phyloP scores from a whole-genome alignment of 1,284 basidiomycete genomes.

The Naganishia liquefaciens region DNA sequence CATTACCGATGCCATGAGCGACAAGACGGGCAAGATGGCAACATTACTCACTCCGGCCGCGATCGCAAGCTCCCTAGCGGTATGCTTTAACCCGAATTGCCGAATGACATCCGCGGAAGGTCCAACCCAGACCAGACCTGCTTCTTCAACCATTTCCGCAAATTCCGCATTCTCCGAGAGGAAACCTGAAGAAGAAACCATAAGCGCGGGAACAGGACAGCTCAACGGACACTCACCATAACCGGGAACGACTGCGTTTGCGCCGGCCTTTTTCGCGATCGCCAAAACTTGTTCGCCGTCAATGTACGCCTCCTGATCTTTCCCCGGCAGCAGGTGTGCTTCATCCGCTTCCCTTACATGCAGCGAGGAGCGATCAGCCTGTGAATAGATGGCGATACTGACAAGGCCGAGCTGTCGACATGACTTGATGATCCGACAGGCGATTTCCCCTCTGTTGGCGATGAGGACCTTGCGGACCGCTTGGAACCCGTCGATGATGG shows the following conservation, averaged over 20 bases:
- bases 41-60: conserved; percentile 55
- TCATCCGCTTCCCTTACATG: conserved; percentile 63
- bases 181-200: conserved; percentile 57
- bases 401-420: conserved; percentile 82
- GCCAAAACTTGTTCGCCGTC: conserved; percentile 37
- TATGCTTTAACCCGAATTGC: conserved; percentile 66
- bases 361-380: conserved; percentile 73
- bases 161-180: conserved; percentile 67
- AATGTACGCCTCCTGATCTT: conserved; percentile 40
- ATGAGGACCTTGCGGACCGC: conserved; percentile 71
- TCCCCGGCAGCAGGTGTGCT: conserved; percentile 45
- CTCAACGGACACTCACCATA: conserved; percentile 36
- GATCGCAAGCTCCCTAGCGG: conserved; percentile 60
- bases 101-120: conserved; percentile 61
- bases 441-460: conserved; percentile 91
- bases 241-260: conserved; percentile 39
- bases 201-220: background rate
- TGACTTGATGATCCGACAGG: conserved; percentile 86
- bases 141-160: conserved; percentile 58
- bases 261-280: conserved; percentile 39
- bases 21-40: background rate
- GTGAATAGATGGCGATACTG: conserved; percentile 87
- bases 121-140: conserved; percentile 64
- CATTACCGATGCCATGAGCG: background rate
- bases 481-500: conserved; percentile 20